phyloP scores from a whole-genome alignment of 306 rosid genomes.

The Lathyrus oleraceus region DNA sequence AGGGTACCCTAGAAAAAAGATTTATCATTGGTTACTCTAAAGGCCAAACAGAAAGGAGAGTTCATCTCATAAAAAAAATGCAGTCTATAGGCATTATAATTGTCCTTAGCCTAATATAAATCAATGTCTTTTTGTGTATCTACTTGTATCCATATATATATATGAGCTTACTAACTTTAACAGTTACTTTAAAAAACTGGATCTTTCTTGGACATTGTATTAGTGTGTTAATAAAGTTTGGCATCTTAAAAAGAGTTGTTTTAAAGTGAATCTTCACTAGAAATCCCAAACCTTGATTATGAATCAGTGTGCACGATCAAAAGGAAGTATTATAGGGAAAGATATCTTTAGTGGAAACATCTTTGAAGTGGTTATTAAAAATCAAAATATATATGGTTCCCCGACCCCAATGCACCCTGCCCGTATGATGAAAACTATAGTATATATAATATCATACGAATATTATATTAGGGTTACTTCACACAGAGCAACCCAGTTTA shows the following conservation, averaged over 20 bases:
- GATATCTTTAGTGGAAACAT: constrained; percentile 5
- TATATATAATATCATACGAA: neutral
- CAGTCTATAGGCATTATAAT: neutral
- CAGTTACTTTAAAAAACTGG: neutral
- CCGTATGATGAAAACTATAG: neutral
- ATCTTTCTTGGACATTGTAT: neutral
- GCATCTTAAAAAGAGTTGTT: neutral
- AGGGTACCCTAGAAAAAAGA: neutral
- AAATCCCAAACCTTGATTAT: constrained; percentile 25
- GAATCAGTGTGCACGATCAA: neutral
- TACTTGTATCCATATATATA: neutral
- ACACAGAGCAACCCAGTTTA: constrained; percentile 17
- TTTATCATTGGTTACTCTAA: neutral
- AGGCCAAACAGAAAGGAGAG: neutral
- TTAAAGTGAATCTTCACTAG: neutral
- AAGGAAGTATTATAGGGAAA: constrained; percentile 17
- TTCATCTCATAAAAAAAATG: neutral
- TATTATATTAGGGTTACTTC: constrained; percentile 10
- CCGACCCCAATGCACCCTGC: constrained; percentile 6
- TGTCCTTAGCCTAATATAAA: constrained; percentile 7
- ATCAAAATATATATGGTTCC: constrained; percentile 25
- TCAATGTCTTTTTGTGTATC: neutral
- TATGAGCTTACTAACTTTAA: neutral
- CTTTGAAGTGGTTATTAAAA: constrained; percentile 20
- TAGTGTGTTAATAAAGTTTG: neutral